These are phyloP conservation scores for Miscanthus sacchariflorus DNA, from an alignment of 202 grass and related monocot genomes.

Conservation along the genomic window DNA sequence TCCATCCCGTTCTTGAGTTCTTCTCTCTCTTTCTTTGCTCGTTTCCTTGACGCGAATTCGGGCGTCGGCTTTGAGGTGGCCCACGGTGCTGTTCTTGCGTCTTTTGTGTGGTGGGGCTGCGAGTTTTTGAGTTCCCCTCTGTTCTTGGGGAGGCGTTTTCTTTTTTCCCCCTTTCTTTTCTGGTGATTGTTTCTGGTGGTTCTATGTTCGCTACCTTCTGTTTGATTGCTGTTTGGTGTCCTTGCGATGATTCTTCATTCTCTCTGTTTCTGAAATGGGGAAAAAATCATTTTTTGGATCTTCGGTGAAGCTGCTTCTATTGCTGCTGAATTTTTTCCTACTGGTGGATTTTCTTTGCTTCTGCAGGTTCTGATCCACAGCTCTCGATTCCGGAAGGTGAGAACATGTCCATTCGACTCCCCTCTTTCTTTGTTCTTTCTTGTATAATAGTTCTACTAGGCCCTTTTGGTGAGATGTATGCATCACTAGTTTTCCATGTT, in stretches of 20 bases:
- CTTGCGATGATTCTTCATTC: background rate
- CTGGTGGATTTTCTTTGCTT: background rate
- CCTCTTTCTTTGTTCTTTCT: background rate
- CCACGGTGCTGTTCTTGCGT: background rate
- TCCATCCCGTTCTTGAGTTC: background rate
- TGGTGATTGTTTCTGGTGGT: background rate
- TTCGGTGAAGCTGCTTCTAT: background rate
- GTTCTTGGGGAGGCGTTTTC: background rate
- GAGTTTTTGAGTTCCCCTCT: background rate
- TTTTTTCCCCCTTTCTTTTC: background rate
- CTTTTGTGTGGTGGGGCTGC: background rate
- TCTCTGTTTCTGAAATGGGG: background rate
- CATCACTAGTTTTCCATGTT: background rate
- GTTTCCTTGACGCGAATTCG: background rate
- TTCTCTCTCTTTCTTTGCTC: background rate
- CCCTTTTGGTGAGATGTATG: background rate
- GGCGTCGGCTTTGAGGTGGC: background rate
- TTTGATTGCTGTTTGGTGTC: background rate
- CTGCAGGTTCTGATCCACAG: conserved; percentile 43
- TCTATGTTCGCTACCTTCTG: background rate
- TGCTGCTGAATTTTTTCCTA: background rate
- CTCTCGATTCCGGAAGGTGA: conserved; percentile 43
- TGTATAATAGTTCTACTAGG: background rate
- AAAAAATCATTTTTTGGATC: background rate
- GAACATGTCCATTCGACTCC: background rate